Evolutionary conservation across 2,329 filamentous ascomycete genomes (phyloP).

Genomic region (Neofusicoccum kwambonambiense): DNA sequence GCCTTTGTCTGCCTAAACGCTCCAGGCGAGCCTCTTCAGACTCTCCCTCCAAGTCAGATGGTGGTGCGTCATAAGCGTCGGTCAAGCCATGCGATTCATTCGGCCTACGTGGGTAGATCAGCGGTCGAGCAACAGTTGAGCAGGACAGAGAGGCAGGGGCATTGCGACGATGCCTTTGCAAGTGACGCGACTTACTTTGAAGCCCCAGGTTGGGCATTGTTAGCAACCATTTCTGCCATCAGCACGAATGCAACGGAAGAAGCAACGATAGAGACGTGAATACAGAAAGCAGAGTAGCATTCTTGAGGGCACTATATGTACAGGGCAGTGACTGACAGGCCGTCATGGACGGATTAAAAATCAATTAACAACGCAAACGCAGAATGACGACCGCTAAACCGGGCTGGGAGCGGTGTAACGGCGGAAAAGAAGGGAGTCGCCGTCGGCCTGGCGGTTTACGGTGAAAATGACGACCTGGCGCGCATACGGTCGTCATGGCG

Average conservation of each 20-base stretch:
- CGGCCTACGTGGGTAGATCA: not conserved
- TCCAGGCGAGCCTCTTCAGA: constrained; percentile 42
- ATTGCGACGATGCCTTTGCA: not conserved
- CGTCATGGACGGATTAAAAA: not conserved
- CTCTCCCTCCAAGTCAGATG: constrained; percentile 5
- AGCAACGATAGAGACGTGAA: not conserved
- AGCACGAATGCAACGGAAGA: not conserved
- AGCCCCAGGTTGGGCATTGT: not conserved
- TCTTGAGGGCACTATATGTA: not conserved
- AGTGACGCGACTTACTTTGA: not conserved
- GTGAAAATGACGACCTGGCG: constrained; percentile 1
- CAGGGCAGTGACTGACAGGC: not conserved
- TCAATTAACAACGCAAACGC: not conserved
- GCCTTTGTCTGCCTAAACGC: constrained; percentile 58
- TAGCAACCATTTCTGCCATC: not conserved
- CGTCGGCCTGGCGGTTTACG: not conserved
- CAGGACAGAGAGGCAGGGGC: not conserved
- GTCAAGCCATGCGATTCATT: not conserved
- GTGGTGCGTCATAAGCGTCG: not conserved
- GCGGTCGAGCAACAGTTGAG: not conserved
- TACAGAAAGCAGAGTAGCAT: not conserved
- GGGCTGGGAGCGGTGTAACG: not conserved
- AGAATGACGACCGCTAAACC: constrained; percentile 11
- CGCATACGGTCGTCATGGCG: constrained; percentile 8
- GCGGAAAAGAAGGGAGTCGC: not conserved